These are phyloP conservation scores for Glutinoglossum americanum DNA, from an alignment of 495 filamentous ascomycete genomes.

Conservation along the genomic window DNA sequence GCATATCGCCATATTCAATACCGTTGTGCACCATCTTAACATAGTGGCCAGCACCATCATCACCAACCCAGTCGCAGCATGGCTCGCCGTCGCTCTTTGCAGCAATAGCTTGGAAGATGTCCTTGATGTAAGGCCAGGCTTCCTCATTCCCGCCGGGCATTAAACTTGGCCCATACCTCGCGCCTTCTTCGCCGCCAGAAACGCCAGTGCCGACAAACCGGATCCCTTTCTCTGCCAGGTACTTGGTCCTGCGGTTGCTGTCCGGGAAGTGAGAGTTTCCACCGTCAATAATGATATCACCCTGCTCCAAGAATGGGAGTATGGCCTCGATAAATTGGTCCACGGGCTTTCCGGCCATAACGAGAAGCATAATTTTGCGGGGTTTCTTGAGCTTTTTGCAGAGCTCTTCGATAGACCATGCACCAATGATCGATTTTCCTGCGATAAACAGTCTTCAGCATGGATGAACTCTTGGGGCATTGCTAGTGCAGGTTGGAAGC, in stretches of 20 bases:
- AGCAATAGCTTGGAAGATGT: slow-evolving; percentile 91
- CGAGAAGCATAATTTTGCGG: slow-evolving; percentile 88
- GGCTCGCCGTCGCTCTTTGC: slow-evolving; percentile 92
- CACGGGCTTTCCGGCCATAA: slow-evolving; percentile 93
- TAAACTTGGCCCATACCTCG: slow-evolving; percentile 85
- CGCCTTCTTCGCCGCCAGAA: slow-evolving; percentile 97
- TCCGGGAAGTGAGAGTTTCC: slow-evolving; percentile 99
- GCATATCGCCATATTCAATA: slow-evolving; percentile 99
- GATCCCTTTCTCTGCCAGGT: slow-evolving; percentile 69
- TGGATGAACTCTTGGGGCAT: not conserved
- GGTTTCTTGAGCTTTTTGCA: slow-evolving; percentile 88
- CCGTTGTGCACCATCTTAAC: slow-evolving; percentile 99
- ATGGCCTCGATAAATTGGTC: slow-evolving; percentile 96
- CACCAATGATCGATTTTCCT: slow-evolving; percentile 84
- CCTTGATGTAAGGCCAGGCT: slow-evolving; percentile 97
- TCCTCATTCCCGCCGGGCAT: slow-evolving; percentile 98
- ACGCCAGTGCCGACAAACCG: slow-evolving; percentile 95
- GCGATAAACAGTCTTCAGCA: not conserved
- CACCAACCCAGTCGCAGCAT: slow-evolving; percentile 96
- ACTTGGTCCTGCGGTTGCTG: slow-evolving; percentile 84
- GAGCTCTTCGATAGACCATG: slow-evolving; percentile 86
- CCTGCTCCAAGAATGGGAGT: slow-evolving; percentile 68
- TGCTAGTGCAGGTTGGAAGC: slow-evolving; percentile 7
- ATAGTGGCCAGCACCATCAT: slow-evolving; percentile 97
- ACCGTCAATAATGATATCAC: slow-evolving; percentile 98